Conservation (phyloP, 495 filamentous ascomycete genomes). For the Neurospora sp. region DNA sequence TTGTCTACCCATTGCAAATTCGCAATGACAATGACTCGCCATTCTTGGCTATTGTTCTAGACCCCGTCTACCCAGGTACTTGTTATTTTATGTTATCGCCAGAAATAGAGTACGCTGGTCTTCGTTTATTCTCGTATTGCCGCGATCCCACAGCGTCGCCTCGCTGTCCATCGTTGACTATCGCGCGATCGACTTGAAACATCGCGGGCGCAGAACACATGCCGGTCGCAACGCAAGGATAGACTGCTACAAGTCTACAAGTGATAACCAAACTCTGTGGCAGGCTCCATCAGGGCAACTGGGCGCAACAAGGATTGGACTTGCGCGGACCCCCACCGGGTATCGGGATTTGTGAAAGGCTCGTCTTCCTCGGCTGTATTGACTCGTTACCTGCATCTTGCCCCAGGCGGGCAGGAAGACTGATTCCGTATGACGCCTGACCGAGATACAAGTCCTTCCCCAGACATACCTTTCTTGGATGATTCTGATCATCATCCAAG, state of each 20-base stretch:
- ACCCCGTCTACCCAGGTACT: neutral
- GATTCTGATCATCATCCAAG: slow-evolving; percentile 2
- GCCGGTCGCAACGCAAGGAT: neutral
- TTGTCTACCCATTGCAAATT: neutral
- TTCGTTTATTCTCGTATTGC: neutral
- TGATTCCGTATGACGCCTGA: slow-evolving; percentile 8
- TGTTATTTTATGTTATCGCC: neutral
- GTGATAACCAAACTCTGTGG: neutral
- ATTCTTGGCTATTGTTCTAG: neutral
- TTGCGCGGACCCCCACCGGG: neutral
- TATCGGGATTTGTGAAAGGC: neutral
- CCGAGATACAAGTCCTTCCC: neutral
- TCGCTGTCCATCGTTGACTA: neutral
- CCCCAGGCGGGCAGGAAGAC: slow-evolving; percentile 6
- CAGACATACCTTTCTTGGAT: neutral
- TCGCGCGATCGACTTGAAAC: neutral
- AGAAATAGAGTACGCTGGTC: neutral
- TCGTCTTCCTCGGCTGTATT: neutral
- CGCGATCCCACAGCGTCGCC: too few relatives aligned
- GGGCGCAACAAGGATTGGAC: neutral
- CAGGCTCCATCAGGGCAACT: neutral
- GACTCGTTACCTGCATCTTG: slow-evolving; percentile 3
- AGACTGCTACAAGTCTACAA: neutral
- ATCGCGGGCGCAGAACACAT: neutral
- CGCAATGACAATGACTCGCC: neutral